phyloP scores from a whole-genome alignment of 768 basidiomycete species.

The Mycena vulgaris region DNA sequence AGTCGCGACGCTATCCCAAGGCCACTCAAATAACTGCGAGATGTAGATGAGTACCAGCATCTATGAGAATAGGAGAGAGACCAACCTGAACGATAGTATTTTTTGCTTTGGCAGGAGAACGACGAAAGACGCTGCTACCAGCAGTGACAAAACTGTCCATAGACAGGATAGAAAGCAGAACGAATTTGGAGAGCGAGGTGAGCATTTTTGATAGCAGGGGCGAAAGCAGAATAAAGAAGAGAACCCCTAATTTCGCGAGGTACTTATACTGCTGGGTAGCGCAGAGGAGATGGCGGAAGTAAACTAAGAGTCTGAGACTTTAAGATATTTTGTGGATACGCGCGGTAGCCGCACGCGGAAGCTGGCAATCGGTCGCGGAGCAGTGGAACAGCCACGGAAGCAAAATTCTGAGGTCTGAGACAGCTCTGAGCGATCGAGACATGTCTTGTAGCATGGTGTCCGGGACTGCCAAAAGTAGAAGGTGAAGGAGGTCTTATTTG shows the following conservation, averaged over 20 bases:
- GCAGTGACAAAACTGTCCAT: slow-evolving; percentile 15
- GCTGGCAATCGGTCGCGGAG: not conserved
- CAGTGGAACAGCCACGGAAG: not conserved
- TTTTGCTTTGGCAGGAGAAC: not conserved
- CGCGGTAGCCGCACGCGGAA: not conserved
- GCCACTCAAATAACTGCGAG: slow-evolving; percentile 63
- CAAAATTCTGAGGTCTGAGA: too few relatives aligned
- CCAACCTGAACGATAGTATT: slow-evolving; percentile 29
- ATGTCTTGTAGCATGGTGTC: too few relatives aligned
- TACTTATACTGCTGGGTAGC: not conserved
- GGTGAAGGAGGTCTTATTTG: not conserved
- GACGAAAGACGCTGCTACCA: slow-evolving; percentile 12
- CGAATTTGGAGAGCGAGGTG: not conserved
- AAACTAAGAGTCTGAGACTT: not conserved
- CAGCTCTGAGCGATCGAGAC: too few relatives aligned
- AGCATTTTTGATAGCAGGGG: slow-evolving; percentile 14
- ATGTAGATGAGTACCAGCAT: not conserved
- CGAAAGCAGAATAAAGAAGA: not conserved
- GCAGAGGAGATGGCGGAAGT: not conserved
- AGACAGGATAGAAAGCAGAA: slow-evolving; percentile 6
- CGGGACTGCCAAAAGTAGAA: not conserved
- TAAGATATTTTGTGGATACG: not conserved
- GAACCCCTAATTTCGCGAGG: too few relatives aligned
- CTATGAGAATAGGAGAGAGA: not conserved
- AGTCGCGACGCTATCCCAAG: slow-evolving; percentile 55